phyloP scores from a whole-genome alignment of 371 early-diverging fungal species.

The Mucor plumbeus region DNA sequence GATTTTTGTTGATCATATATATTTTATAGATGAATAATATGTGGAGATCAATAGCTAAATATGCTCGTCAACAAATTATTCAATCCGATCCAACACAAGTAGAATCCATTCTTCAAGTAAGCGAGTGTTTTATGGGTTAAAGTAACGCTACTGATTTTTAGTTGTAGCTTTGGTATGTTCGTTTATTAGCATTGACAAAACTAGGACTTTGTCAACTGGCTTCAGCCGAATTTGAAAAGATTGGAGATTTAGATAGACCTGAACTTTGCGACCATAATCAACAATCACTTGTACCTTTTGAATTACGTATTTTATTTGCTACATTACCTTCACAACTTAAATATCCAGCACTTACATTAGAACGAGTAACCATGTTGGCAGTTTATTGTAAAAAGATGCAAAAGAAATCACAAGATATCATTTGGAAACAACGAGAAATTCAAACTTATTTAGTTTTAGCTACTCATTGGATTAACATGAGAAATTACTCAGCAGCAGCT shows the following conservation, averaged over 20 bases:
- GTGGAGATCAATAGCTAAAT: conserved; percentile 64
- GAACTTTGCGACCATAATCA: conserved; percentile 40
- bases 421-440: conserved; percentile 55
- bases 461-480: conserved; percentile 55
- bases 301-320: conserved; percentile 56
- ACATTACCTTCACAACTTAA: conserved; percentile 59
- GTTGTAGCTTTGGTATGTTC: conserved; percentile 59
- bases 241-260: conserved; percentile 58
- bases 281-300: conserved; percentile 63
- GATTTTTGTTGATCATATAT: too few relatives aligned
- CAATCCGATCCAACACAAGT: conserved; percentile 45
- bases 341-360: conserved; percentile 51
- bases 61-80: conserved; percentile 58
- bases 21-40: conserved; percentile 55
- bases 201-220: conserved; percentile 64
- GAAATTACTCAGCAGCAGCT: conserved; percentile 57
- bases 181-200: conserved; percentile 58
- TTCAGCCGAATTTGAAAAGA: conserved; percentile 63
- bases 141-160: not conserved
- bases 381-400: conserved; percentile 59
- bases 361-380: conserved; percentile 56
- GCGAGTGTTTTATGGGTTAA: not conserved
- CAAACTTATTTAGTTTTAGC: conserved; percentile 61
- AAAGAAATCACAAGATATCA: not conserved
- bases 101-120: conserved; percentile 39